phyloP scores from a whole-genome alignment of 768 basidiomycete genomes.

The Collybiopsis confluens region DNA sequence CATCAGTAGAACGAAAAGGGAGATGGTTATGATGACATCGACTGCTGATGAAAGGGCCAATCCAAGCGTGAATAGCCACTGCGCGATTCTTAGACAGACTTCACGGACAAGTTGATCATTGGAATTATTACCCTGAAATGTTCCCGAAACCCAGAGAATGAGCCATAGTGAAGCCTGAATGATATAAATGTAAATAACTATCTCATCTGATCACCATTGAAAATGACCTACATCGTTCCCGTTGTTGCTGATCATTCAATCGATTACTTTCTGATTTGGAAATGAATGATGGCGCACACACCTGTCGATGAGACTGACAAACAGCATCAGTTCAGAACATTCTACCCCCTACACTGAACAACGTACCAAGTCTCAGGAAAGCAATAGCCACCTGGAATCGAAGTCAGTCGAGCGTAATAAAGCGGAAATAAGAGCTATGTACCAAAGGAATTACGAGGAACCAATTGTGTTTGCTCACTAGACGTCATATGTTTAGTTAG shows the following conservation, averaged over 20 bases:
- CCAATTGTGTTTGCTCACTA: conserved; percentile 36
- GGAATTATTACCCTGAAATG: conserved; percentile 12
- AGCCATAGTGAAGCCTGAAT: conserved; percentile 6
- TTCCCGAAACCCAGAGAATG: conserved; percentile 15
- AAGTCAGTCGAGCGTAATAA: not conserved
- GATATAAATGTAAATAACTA: no score
- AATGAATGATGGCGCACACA: conserved; percentile 12
- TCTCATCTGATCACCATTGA: no score
- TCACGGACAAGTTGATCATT: not conserved
- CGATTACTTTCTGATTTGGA: no score
- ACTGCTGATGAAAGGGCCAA: conserved; percentile 44
- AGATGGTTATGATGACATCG: conserved; percentile 45
- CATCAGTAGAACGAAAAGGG: conserved; percentile 39
- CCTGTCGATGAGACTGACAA: conserved; percentile 23
- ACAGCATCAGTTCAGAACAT: not conserved
- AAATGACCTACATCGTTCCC: not conserved
- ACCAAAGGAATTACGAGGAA: conserved; percentile 29
- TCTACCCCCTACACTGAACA: not conserved
- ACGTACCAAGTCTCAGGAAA: conserved; percentile 23
- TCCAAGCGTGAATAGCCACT: conserved; percentile 56
- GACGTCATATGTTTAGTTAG: no score
- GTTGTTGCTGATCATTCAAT: not conserved
- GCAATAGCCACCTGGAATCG: conserved; percentile 20
- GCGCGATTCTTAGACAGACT: not conserved
- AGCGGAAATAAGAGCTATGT: conserved; percentile 19